Conservation (phyloP, 2,329 filamentous ascomycete genomes). For the Sporothrix schenckii region DNA sequence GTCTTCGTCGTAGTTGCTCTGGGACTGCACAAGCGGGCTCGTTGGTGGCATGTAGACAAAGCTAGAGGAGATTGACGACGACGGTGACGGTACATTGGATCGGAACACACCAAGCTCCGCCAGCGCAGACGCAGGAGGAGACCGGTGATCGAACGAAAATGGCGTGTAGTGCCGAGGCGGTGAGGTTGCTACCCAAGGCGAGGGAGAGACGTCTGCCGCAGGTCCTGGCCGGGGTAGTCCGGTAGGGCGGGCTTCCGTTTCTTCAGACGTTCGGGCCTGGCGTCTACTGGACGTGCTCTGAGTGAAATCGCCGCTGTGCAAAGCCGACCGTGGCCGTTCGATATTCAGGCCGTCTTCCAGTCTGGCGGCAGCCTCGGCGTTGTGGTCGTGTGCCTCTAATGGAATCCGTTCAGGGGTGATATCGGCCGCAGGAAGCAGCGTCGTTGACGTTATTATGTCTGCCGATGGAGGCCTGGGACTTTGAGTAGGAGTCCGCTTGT, state of each 20-base stretch:
- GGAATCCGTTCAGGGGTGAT: constrained; percentile 53
- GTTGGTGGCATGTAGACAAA: constrained; percentile 88
- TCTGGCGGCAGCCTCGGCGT: constrained; percentile 48
- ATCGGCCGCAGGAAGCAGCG: constrained; percentile 51
- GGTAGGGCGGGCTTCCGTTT: constrained; percentile 13
- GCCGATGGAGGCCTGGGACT: constrained; percentile 45
- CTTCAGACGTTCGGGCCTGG: not conserved
- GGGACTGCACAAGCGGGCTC: constrained; percentile 85
- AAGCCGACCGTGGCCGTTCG: constrained; percentile 77
- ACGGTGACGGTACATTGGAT: constrained; percentile 58
- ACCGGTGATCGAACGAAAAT: constrained; percentile 49
- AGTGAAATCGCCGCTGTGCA: constrained; percentile 70
- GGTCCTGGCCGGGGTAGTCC: constrained; percentile 15
- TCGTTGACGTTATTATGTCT: constrained; percentile 40
- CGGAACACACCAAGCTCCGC: constrained; percentile 34
- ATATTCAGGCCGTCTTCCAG: constrained; percentile 65
- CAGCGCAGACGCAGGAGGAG: constrained; percentile 30
- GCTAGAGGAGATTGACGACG: constrained; percentile 73
- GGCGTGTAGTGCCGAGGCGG: constrained; percentile 57
- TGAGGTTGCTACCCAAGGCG: constrained; percentile 58
- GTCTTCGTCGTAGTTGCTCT: constrained; percentile 72
- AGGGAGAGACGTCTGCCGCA: constrained; percentile 30
- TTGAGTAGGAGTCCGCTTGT: constrained; percentile 44
- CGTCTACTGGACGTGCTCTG: constrained; percentile 36
- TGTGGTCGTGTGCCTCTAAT: constrained; percentile 39